Evolutionary conservation across 2,329 filamentous ascomycete genomes (phyloP), one percentile per base, ranked within the genome.

Genomic region (Grosmannia serpens): DNA sequence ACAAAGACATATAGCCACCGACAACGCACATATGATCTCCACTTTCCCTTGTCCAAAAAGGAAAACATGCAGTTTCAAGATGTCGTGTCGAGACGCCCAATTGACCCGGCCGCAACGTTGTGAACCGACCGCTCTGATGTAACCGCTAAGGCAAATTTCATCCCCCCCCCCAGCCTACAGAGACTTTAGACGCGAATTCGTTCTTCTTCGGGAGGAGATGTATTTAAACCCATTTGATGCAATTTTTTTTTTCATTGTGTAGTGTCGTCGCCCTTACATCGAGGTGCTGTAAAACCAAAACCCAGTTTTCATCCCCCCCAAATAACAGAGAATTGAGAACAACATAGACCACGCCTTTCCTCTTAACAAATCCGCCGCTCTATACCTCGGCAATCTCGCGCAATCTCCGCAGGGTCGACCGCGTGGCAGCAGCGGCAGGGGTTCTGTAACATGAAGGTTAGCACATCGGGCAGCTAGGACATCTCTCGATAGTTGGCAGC

Each of bases 351-450:
- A n/a, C 31, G 17, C 38, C 27, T 10, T 31, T n/a, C 53, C 17
- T n/a, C 49, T 44, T 44, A 51, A 27, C 31, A 24, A 3, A 53
- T 24, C 38, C 53, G 4, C 27, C 51, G 3, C 13, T 59, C 81
- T 89, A 92, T 79, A 95, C 89, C 85, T 96, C 91, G 74, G 89
- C 89, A 80, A 96, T 95, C 81, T 96, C 91, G 76, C 91, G 88
- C 81, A 96, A 84, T 85, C 91, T 88, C 81, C 91, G 89, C 79
- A 96, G 91, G 70, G 91, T 96, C 70, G 91, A 96, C 78, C 91
- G 86, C 78, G 91, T 95, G 71, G 91, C 90, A 71, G 90, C 91
- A 67, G 91, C 91, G 71, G 91, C 91, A 66, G 91, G 89, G 70
- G 91, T 96, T 67, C 90, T 95, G 24, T 9, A 41, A 20, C 24